Evolutionary conservation across 768 basidiomycete genomes (phyloP), one percentile per base, ranked within the genome.

Genomic region (Chalciporus piperatus): DNA sequence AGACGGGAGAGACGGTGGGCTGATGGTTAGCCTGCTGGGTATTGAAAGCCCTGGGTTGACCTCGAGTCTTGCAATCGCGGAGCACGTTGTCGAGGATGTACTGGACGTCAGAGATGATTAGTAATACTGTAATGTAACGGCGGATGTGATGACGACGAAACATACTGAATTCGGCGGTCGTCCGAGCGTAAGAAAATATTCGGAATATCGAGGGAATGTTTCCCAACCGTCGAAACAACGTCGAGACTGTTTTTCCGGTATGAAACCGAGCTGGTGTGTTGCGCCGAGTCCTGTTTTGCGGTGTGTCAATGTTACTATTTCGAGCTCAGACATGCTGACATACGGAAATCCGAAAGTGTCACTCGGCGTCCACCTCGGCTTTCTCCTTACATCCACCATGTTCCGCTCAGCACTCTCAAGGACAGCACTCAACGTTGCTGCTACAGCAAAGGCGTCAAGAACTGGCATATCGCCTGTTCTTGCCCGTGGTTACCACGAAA

Each of bases 31-130:
- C 64, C 71, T 97, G 54, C 66, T 93, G 64, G 93, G 94, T 0
- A 93, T 98, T 55, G 93, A 97, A 65, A 91, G 87, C 55, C 96
- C 96, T 0, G 96, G 96, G 0, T 70, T 98, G 64, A 98, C 96
- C 4, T 81, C 88, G 10, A 81, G 82, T 60, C 78, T 98, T 58
- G 93, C 90, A 4, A 87, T 96, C 32, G 96, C 89, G 2, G 90
- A 96, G 70, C 70, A 78, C 63, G 85, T 97, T 1, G 86, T 85
- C 8, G 81, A 85, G 45, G 78, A 83, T 58, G 64, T 87, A 55
- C 3, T 37, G 35, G 35, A 6, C n/a, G 35, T 37, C 35, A 16
- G 35, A 37, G 16, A 4, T 37, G 35, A 37, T 37, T 37, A 37
- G 35, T 37, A 4, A 37, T 16, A 37, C n/a, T n/a, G 35, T 37